Evolutionary conservation across 2,329 filamentous ascomycete genomes (phyloP).

Genomic region (Colletotrichum tropicale): DNA sequence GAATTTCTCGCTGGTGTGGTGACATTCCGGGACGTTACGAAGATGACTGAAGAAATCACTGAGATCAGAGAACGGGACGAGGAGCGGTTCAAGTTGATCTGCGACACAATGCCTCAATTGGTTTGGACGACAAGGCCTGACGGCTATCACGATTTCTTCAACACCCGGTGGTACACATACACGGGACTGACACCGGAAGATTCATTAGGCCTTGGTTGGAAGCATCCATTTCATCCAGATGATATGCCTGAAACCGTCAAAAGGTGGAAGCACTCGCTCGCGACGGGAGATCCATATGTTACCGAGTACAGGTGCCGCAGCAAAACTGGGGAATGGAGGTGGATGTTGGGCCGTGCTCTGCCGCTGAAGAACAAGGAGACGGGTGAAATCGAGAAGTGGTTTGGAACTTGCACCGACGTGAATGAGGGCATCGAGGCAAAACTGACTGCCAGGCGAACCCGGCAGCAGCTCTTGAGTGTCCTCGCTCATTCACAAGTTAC

Average conservation of each 20-base stretch:
- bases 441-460: slow-evolving; percentile 66
- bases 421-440: slow-evolving; percentile 75
- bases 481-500: slow-evolving; percentile 78
- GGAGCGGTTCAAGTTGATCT: slow-evolving; percentile 75
- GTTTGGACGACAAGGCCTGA: slow-evolving; percentile 76
- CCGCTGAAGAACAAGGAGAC: slow-evolving; percentile 70
- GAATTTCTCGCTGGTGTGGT: slow-evolving; percentile 78
- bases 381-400: slow-evolving; percentile 78
- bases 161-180: slow-evolving; percentile 79
- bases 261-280: slow-evolving; percentile 66
- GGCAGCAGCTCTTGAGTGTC: slow-evolving; percentile 75
- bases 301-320: slow-evolving; percentile 74
- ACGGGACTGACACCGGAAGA: slow-evolving; percentile 70
- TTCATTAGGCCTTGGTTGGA: slow-evolving; percentile 68
- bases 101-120: slow-evolving; percentile 73
- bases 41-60: slow-evolving; percentile 70
- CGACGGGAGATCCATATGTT: slow-evolving; percentile 71
- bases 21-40: slow-evolving; percentile 74
- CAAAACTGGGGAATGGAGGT: slow-evolving; percentile 73
- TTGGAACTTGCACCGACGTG: slow-evolving; percentile 81
- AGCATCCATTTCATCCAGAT: slow-evolving; percentile 70
- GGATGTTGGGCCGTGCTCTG: slow-evolving; percentile 77
- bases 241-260: slow-evolving; percentile 62
- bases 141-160: slow-evolving; percentile 75
- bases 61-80: slow-evolving; percentile 75